A percentile compares a stretch with the other conserved stretches of the same genome.
Evolutionary conservation across 495 filamentous ascomycete species (phyloP).

Genomic region (Hypoxylon intermedium): DNA sequence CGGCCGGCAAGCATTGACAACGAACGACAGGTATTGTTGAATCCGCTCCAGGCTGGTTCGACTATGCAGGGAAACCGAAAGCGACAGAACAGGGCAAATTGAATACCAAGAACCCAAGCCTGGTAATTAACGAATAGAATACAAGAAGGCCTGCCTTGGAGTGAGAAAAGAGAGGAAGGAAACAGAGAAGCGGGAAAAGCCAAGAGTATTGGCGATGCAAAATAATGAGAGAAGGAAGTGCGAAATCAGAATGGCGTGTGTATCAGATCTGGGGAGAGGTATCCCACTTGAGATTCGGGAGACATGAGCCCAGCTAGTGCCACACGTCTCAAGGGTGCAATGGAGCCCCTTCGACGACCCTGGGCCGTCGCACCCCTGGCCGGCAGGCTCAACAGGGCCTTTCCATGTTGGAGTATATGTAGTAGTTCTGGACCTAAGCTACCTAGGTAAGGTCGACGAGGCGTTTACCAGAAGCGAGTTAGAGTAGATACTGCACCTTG

Average conservation of each 20-base stretch:
- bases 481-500: too few relatives aligned
- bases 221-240: constrained; percentile 43
- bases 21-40: constrained; percentile 25
- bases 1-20: constrained; percentile 21
- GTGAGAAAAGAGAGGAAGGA: constrained; percentile 34
- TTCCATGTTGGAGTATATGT: constrained; percentile 20
- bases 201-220: constrained; percentile 23
- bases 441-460: constrained; percentile 2
- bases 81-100: constrained; percentile 25
- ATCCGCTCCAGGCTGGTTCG: constrained; percentile 9
- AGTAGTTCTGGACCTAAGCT: background rate
- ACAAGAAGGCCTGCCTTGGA: constrained; percentile 38
- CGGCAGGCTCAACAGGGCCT: constrained; percentile 12
- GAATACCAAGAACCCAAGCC: constrained; percentile 33
- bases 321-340: constrained; percentile 49
- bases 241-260: constrained; percentile 41
- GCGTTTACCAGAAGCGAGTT: constrained; percentile 2
- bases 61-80: constrained; percentile 14
- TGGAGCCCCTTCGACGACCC: constrained; percentile 43
- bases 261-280: constrained; percentile 42
- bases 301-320: constrained; percentile 34
- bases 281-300: constrained; percentile 34
- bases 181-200: constrained; percentile 39
- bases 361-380: constrained; percentile 13
- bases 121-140: constrained; percentile 33